Evolutionary conservation across 2,329 filamentous ascomycete genomes (phyloP), one percentile per base, ranked within the genome.

Genomic region (Verticillium nonalfalfae): DNA sequence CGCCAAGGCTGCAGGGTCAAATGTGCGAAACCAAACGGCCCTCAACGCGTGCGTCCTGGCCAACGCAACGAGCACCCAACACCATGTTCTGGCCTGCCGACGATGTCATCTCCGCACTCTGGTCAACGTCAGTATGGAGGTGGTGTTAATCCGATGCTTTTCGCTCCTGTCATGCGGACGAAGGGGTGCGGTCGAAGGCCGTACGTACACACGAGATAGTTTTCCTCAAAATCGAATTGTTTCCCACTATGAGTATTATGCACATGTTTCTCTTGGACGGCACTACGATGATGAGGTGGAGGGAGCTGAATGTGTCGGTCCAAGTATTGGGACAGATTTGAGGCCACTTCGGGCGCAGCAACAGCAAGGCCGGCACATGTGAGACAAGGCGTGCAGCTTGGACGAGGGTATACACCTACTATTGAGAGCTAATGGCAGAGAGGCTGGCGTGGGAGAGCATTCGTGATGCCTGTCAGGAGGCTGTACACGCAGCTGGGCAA

Each of bases 391-490:
- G 35, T 52, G 18, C 45, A 21, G n/a, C 9, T 21, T 21, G 13
- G 18, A 18, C 7, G 21, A 4, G n/a, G n/a, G 5, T 21, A 4
- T 3, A 11, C 11, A 21, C 6, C 7, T 18, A 52, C 45, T 52
- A 52, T 21, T 36, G 45, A 18, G 45, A 9, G 45, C 45, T 52
- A 26, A 26, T 11, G 21, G 45, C 7, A 18, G 21, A 26, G 45
- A 11, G 45, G 45, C 45, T 52, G 45, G 45, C 45, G 45, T 10
- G n/a, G 45, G n/a, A 52, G 18, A 18, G 21, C n/a, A 52, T n/a
- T 9, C 45, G 45, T 52, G 45, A 52, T 59, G 57, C 31, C 36
- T 55, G 59, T 63, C 40, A 59, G 55, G 64, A 65, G 63, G 60
- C 64, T 63, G 57, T 60, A 61, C 55, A 36, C 55, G 36, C 35